phyloP scores from a whole-genome alignment of 2,329 filamentous ascomycete species.

The Fusarium brachygibbosum region DNA sequence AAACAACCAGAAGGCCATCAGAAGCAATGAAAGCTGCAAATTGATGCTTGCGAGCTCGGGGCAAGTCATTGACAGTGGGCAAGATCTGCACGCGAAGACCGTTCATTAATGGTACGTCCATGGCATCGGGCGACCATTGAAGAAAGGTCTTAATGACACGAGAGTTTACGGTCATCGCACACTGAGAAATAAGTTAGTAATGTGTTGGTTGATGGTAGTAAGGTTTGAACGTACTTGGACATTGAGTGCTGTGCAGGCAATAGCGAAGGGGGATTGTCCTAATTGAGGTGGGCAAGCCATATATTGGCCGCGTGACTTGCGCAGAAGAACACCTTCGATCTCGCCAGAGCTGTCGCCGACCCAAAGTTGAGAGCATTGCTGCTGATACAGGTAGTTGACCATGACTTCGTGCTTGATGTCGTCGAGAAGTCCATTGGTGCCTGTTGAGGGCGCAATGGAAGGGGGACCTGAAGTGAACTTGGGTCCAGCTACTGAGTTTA shows the following conservation, averaged over 20 bases:
- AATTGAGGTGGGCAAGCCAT: constrained; percentile 79
- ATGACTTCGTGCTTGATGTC: constrained; percentile 86
- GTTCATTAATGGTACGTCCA: constrained; percentile 81
- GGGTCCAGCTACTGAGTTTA: constrained; percentile 62
- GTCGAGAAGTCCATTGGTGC: constrained; percentile 69
- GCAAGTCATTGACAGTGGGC: constrained; percentile 77
- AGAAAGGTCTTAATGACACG: constrained; percentile 84
- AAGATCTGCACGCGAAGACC: constrained; percentile 83
- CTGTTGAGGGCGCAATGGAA: constrained; percentile 65
- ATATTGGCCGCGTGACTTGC: constrained; percentile 76
- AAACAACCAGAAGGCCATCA: constrained; percentile 79
- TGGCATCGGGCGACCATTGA: constrained; percentile 77
- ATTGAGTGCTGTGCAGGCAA: constrained; percentile 77
- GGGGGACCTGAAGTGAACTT: constrained; percentile 65
- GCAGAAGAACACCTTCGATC: constrained; percentile 78
- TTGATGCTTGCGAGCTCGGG: constrained; percentile 80
- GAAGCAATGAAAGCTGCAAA: constrained; percentile 83
- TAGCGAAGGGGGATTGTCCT: constrained; percentile 71
- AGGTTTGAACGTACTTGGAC: constrained; percentile 67
- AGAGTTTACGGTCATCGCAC: constrained; percentile 85
- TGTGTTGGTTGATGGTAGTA: not conserved
- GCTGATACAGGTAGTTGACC: constrained; percentile 86
- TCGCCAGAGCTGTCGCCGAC: constrained; percentile 77
- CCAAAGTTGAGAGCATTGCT: constrained; percentile 82
- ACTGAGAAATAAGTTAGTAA: constrained; percentile 59